Conservation (phyloP, 2,329 filamentous ascomycete genomes). For the Bipolaris bicolor region DNA sequence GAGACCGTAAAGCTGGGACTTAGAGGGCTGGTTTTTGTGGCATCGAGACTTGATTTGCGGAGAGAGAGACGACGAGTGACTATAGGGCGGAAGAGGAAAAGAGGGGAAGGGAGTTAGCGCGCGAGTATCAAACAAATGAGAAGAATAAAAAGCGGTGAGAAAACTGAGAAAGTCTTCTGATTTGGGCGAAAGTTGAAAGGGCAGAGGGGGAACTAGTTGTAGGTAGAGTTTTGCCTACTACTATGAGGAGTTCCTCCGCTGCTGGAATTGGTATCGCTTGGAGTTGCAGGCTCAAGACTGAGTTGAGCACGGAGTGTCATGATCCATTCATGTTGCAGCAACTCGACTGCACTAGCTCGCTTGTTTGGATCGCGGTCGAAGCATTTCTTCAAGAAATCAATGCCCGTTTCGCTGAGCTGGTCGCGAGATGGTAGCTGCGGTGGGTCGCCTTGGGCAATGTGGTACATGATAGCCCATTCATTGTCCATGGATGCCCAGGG, state of each 20-base stretch:
- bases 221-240: conserved; percentile 46
- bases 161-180: neutral
- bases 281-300: conserved; percentile 55
- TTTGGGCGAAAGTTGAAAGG: neutral
- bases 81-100: neutral
- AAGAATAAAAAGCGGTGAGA: neutral
- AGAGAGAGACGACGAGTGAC: conserved; percentile 13
- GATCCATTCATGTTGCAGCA: conserved; percentile 94
- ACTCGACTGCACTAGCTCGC: conserved; percentile 80
- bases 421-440: conserved; percentile 82
- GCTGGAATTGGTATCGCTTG: conserved; percentile 40
- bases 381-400: conserved; percentile 87
- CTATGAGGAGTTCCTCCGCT: conserved; percentile 21
- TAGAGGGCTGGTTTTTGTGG: neutral
- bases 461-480: conserved; percentile 99
- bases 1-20: neutral
- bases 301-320: conserved; percentile 55
- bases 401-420: conserved; percentile 81
- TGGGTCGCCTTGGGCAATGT: conserved; percentile 95
- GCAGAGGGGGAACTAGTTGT: conserved; percentile 24
- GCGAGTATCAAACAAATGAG: neutral
- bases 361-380: conserved; percentile 83
- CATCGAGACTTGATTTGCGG: neutral
- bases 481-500: conserved; percentile 97
- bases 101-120: conserved; percentile 10